phyloP scores from a whole-genome alignment of 2,329 filamentous ascomycete species.

The Diaporthe sp. region DNA sequence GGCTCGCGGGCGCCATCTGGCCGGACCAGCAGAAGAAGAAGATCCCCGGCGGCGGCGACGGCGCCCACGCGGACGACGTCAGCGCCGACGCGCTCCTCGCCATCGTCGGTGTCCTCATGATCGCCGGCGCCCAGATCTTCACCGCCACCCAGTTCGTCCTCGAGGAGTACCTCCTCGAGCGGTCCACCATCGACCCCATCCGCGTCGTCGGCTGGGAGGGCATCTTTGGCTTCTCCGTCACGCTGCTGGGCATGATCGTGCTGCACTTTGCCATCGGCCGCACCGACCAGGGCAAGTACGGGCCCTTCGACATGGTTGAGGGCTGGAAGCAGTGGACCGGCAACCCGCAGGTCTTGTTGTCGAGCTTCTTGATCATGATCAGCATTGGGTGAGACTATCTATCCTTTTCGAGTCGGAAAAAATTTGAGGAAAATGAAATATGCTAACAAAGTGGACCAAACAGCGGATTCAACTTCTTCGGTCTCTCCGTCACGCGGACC shows the following conservation, averaged over 20 bases:
- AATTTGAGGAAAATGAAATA: not conserved
- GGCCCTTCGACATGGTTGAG: slow-evolving; percentile 91
- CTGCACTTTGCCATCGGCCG: slow-evolving; percentile 82
- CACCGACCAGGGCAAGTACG: slow-evolving; percentile 77
- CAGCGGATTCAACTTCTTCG: slow-evolving; percentile 99
- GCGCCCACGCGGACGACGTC: slow-evolving; percentile 50
- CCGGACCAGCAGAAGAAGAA: slow-evolving; percentile 68
- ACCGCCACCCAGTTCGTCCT: slow-evolving; percentile 96
- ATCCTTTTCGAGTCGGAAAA: not conserved
- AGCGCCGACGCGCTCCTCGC: slow-evolving; percentile 69
- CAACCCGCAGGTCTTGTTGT: slow-evolving; percentile 76
- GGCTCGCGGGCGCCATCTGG: slow-evolving; percentile 86
- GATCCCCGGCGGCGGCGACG: slow-evolving; percentile 40
- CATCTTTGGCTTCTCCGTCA: slow-evolving; percentile 86
- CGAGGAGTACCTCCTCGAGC: slow-evolving; percentile 89
- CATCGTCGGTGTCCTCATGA: slow-evolving; percentile 86
- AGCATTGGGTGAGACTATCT: slow-evolving; percentile 89
- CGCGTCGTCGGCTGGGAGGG: slow-evolving; percentile 97
- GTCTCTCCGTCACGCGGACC: slow-evolving; percentile 87
- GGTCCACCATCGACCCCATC: slow-evolving; percentile 77
- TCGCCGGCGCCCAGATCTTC: slow-evolving; percentile 95
- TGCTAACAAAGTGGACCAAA: slow-evolving; percentile 21
- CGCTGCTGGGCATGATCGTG: slow-evolving; percentile 80
- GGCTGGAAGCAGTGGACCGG: slow-evolving; percentile 84
- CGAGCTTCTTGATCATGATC: slow-evolving; percentile 93